A percentile compares a stretch with the other conserved stretches of the same genome.
phyloP scores from a whole-genome alignment of 306 rosid species.

The Sechiopsis laciniata region DNA sequence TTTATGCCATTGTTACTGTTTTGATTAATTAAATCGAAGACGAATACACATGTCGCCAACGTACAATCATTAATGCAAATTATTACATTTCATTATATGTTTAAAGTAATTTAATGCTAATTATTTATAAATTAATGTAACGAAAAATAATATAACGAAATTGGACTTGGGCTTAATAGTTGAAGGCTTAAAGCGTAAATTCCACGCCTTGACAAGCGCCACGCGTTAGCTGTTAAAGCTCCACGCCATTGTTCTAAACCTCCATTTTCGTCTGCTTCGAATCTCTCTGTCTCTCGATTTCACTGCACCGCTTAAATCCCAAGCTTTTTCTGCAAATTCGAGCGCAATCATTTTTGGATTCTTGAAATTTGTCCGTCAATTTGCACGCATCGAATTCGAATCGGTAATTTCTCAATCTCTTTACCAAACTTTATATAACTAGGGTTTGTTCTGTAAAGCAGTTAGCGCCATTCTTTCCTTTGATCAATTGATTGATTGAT shows the following conservation, averaged over 20 bases:
- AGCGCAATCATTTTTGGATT: neutral
- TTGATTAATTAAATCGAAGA: neutral
- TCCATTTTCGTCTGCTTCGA: neutral
- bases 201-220: conserved; percentile 26
- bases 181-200: conserved; percentile 9
- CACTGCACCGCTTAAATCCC: neutral
- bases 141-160: neutral
- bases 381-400: conserved; percentile 6
- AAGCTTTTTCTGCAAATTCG: neutral
- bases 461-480: too few species aligned
- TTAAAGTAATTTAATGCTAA: neutral
- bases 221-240: conserved; percentile 20
- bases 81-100: too few species aligned
- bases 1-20: neutral
- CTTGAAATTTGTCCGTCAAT: neutral
- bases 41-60: conserved; percentile 13
- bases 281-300: neutral
- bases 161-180: too few species aligned
- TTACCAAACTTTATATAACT: neutral
- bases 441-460: conserved; percentile 1
- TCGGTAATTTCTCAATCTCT: conserved; percentile 12
- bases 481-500: conserved; percentile 8
- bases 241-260: conserved; percentile 1
- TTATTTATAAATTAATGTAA: neutral
- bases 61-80: neutral